Evolutionary conservation across 305 asterid genomes (phyloP), one percentile per base, ranked within the genome.

Genomic region (Fraxinus paxiana): DNA sequence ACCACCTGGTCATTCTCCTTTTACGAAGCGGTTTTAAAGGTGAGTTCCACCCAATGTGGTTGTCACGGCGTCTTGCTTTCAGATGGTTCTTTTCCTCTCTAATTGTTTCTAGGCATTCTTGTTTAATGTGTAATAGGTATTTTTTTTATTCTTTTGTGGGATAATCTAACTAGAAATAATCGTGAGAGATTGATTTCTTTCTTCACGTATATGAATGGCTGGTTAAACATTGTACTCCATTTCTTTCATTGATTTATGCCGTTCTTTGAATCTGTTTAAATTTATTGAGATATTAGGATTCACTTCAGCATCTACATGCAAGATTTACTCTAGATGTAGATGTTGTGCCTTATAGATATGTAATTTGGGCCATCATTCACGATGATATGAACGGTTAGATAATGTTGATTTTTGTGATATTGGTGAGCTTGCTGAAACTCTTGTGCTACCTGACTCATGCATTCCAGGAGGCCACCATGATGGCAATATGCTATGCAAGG

Each of bases 51-150:
- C 61, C 26, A 41, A 4, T 17, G n/a, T 73, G 77, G 59, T 18
- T 37, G 59, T 73, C 1, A 9, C 1, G 2, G 51, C 18, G 5
- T 73, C 22, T 8, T 18, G 17, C 54, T 12, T 7, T 59, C 30
- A 6, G 31, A 59, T 59, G 30, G 69, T 59, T 56, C 26, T 56
- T 56, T 56, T 54, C 9, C 28, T 56, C 67, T 56, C 9, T 10
- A 63, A 10, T 26, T 26, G 72, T 18, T 26, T 78, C 59, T 41
- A 26, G 72, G 17, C 54, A 54, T n/a, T 71, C 75, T 74, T 78
- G 18, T 78, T 54, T 84, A 67, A 73, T 75, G 51, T 71, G 56
- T 26, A 5, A 18, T 77, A 24, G 61, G 54, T 51, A 35, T 46
- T 70, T 79, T 41, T 30, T 22, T 6, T 30, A 10, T 43, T 20